These are phyloP conservation scores for Cladosporium sp. DNA, from an alignment of 2,329 filamentous ascomycete species.

Conservation along the genomic window DNA sequence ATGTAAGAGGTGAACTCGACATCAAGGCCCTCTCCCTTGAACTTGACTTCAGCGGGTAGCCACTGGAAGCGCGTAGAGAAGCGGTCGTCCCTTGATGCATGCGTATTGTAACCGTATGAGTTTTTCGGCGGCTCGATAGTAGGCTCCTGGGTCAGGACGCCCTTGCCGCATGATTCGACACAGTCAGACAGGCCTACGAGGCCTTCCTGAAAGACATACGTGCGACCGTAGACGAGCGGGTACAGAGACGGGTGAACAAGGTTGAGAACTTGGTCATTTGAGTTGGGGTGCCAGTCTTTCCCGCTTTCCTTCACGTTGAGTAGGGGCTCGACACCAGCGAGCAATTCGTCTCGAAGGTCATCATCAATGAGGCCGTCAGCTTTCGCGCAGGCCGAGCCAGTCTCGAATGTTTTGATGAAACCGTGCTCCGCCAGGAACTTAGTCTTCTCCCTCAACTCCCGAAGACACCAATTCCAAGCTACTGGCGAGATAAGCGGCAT, in stretches of 20 bases:
- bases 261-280: slow-evolving; percentile 53
- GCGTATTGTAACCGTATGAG: neutral
- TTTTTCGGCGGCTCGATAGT: neutral
- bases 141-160: slow-evolving; percentile 5
- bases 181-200: slow-evolving; percentile 32
- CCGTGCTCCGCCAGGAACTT: slow-evolving; percentile 43
- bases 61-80: slow-evolving; percentile 17
- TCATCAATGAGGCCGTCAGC: slow-evolving; percentile 51
- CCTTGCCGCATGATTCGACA: slow-evolving; percentile 32
- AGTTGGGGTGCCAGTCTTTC: slow-evolving; percentile 22
- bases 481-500: slow-evolving; percentile 12
- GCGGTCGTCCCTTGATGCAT: neutral
- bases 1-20: slow-evolving; percentile 18
- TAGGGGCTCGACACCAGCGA: slow-evolving; percentile 46
- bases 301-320: slow-evolving; percentile 44
- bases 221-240: slow-evolving; percentile 56
- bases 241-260: slow-evolving; percentile 64
- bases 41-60: slow-evolving; percentile 19
- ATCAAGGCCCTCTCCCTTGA: slow-evolving; percentile 5
- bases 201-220: slow-evolving; percentile 40
- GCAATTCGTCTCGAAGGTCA: slow-evolving; percentile 44
- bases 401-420: slow-evolving; percentile 50
- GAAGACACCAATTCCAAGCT: slow-evolving; percentile 31
- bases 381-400: slow-evolving; percentile 51
- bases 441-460: slow-evolving; percentile 55